A percentile compares a stretch with the other conserved stretches of the same genome.
Evolutionary conservation across 108 stramenopile genomes (phyloP).

Genomic region (Cyclostephanos invisitatus): DNA sequence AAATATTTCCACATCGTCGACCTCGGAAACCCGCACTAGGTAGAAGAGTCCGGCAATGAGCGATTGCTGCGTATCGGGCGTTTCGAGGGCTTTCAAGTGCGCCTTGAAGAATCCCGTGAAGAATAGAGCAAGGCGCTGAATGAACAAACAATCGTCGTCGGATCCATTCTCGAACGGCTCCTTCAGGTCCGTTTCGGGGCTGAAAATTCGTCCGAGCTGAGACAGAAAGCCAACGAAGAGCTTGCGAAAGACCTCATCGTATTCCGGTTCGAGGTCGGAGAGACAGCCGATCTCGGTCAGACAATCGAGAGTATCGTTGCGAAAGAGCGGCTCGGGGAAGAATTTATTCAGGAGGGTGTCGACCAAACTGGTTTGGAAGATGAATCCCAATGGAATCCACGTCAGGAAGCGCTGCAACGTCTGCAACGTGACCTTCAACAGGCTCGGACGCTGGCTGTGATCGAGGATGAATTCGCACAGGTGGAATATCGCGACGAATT

Average conservation of each 20-base stretch:
- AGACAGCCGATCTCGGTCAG: constrained; percentile 96
- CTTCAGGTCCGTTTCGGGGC: constrained; percentile 84
- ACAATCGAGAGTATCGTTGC: constrained; percentile 95
- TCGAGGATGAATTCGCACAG: constrained; percentile 96
- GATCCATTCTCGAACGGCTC: constrained; percentile 87
- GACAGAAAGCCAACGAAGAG: constrained; percentile 83
- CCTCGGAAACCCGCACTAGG: constrained; percentile 93
- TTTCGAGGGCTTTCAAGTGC: constrained; percentile 89
- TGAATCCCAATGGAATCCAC: constrained; percentile 98
- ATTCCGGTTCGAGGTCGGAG: constrained; percentile 86
- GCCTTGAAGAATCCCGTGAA: constrained; percentile 90
- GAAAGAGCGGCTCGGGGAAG: constrained; percentile 88
- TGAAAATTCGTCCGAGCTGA: constrained; percentile 75
- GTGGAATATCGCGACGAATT: constrained; percentile 95
- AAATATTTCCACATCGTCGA: constrained; percentile 97
- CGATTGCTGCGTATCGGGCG: constrained; percentile 78
- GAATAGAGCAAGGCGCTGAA: constrained; percentile 95
- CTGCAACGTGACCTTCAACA: constrained; percentile 90
- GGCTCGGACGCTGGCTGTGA: constrained; percentile 77
- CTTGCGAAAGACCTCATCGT: constrained; percentile 87
- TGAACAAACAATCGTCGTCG: constrained; percentile 92
- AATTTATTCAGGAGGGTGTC: constrained; percentile 91
- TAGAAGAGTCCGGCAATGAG: constrained; percentile 93
- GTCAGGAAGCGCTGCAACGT: constrained; percentile 96
- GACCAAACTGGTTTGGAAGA: constrained; percentile 95